Percentiles rank a stretch among this genome's conserved stretches.
phyloP scores from a whole-genome alignment of 2,329 filamentous ascomycete genomes.

The Coniochaeta sp. region DNA sequence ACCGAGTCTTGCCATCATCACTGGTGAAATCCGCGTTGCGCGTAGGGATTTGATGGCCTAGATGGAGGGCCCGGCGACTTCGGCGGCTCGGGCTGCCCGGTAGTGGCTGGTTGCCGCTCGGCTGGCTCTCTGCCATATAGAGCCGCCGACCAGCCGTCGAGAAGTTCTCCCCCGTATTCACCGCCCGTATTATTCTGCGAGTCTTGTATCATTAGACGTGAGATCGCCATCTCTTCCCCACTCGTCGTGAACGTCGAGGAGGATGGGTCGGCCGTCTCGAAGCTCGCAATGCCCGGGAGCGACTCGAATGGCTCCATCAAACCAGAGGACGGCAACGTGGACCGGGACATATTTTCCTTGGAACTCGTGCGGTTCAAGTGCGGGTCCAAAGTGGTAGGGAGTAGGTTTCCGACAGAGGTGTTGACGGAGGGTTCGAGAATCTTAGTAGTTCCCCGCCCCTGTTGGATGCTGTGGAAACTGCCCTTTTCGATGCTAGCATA shows the following conservation, averaged over 20 bases:
- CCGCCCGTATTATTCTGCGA: no score
- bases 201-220: slow-evolving; percentile 35
- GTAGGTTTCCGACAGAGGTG: slow-evolving; percentile 41
- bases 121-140: not conserved
- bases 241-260: slow-evolving; percentile 31
- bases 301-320: slow-evolving; percentile 23
- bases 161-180: not conserved
- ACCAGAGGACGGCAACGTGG: slow-evolving; percentile 22
- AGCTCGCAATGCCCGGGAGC: slow-evolving; percentile 24
- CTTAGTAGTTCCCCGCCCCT: slow-evolving; percentile 29
- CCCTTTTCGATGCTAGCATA: slow-evolving; percentile 52
- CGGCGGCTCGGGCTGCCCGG: not conserved
- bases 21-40: not conserved
- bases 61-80: not conserved
- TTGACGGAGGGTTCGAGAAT: slow-evolving; percentile 44
- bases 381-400: slow-evolving; percentile 28
- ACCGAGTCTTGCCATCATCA: not conserved
- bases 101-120: not conserved
- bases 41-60: not conserved
- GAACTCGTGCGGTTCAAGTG: slow-evolving; percentile 32
- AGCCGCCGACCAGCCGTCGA: not conserved
- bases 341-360: slow-evolving; percentile 39
- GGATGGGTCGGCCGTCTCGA: slow-evolving; percentile 37
- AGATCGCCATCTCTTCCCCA: slow-evolving; percentile 55
- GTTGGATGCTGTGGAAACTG: slow-evolving; percentile 30